Conservation (phyloP, 306 rosid species). For the Castanea mollissima region DNA sequence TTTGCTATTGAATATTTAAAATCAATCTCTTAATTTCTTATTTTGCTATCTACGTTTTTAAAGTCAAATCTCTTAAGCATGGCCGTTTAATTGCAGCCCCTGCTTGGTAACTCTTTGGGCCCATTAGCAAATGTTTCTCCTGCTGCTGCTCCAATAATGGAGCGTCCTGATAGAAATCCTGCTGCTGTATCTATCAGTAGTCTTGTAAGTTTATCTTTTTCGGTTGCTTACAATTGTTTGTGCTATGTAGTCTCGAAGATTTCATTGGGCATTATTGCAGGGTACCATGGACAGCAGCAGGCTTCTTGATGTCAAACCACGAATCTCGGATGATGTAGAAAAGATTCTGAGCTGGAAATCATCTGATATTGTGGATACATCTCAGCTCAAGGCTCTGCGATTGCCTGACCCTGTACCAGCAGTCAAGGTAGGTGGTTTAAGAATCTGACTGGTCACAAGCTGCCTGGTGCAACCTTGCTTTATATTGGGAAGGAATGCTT, state of each 20-base stretch:
- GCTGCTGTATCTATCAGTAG: slow-evolving; percentile 35
- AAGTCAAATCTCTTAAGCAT: background rate
- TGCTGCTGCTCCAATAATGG: slow-evolving; percentile 24
- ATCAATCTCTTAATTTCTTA: background rate
- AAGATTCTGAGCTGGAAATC: slow-evolving; percentile 39
- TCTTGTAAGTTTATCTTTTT: slow-evolving; percentile 32
- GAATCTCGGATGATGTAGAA: slow-evolving; percentile 35
- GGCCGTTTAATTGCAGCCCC: slow-evolving; percentile 31
- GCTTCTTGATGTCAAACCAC: slow-evolving; percentile 46
- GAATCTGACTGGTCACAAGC: background rate
- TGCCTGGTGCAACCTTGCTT: background rate
- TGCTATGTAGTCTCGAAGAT: background rate
- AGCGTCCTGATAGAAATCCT: slow-evolving; percentile 38
- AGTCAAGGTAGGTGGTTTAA: slow-evolving; percentile 33
- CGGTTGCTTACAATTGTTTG: background rate
- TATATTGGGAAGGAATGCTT: background rate
- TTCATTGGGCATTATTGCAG: slow-evolving; percentile 20
- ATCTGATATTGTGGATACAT: slow-evolving; percentile 37
- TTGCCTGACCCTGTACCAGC: slow-evolving; percentile 35
- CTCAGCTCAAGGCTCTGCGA: slow-evolving; percentile 38
- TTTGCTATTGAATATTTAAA: background rate
- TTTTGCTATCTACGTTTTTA: background rate
- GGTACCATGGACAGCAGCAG: slow-evolving; percentile 39
- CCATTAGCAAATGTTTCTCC: slow-evolving; percentile 33
- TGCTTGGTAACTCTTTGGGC: slow-evolving; percentile 40